phyloP scores from a whole-genome alignment of 140 eudicot genomes.

The Ambrosia hybrid region DNA sequence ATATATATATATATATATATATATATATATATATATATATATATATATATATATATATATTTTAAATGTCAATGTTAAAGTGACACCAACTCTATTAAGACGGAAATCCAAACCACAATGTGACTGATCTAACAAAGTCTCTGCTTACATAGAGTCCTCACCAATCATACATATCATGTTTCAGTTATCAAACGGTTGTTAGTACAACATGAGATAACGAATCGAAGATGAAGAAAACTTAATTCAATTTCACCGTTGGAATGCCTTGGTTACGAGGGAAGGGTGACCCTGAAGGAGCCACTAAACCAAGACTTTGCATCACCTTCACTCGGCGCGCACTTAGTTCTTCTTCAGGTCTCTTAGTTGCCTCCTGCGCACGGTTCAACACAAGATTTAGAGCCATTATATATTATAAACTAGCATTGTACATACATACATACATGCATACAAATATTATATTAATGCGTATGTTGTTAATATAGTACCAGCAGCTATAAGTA shows the following conservation, averaged over 20 bases:
- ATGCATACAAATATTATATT: too few species aligned
- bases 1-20: too few species aligned
- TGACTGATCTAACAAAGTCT: not conserved
- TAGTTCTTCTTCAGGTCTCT: conserved; percentile 28
- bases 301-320: conserved; percentile 67
- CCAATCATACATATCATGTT: not conserved
- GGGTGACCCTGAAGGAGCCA: conserved; percentile 67
- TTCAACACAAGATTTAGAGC: conserved; percentile 11
- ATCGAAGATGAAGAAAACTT: conserved; percentile 7
- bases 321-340: conserved; percentile 60
- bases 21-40: too few species aligned
- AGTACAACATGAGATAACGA: conserved; percentile 11
- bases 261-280: conserved; percentile 32
- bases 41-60: too few species aligned
- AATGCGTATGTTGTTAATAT: not conserved
- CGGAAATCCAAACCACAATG: not conserved
- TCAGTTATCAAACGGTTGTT: conserved; percentile 2
- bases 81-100: not conserved
- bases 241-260: conserved; percentile 4
- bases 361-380: conserved; percentile 40
- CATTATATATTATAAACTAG: not conserved
- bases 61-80: not conserved
- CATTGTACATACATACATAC: not conserved
- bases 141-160: not conserved
- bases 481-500: not conserved